Conservation (phyloP, 768 basidiomycete species). For the Termitomyces sp. region DNA sequence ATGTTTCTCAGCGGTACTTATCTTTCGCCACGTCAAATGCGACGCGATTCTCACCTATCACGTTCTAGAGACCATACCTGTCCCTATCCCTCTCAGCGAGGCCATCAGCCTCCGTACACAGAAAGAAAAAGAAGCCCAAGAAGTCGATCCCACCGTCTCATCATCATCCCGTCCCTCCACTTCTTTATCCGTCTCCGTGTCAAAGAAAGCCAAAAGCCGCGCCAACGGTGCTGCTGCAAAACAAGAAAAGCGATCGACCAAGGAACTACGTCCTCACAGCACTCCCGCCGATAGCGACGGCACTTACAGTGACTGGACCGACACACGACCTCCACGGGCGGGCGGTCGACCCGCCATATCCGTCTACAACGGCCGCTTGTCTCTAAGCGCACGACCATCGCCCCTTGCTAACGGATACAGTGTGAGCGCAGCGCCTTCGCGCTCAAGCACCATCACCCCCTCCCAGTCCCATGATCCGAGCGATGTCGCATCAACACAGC, state of each 20-base stretch:
- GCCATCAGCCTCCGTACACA: slow-evolving; percentile 55
- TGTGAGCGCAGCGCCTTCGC: slow-evolving; percentile 12
- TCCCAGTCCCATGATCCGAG: slow-evolving; percentile 16
- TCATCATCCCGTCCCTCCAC: slow-evolving; percentile 15
- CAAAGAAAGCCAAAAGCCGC: slow-evolving; percentile 24
- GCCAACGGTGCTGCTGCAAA: slow-evolving; percentile 22
- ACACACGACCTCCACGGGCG: slow-evolving; percentile 10
- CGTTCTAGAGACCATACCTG: slow-evolving; percentile 60
- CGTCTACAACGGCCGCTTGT: slow-evolving; percentile 15
- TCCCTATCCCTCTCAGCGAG: slow-evolving; percentile 52
- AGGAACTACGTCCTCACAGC: slow-evolving; percentile 3
- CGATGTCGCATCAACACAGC: slow-evolving; percentile 13
- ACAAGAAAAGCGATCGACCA: slow-evolving; percentile 9
- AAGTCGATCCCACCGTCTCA: slow-evolving; percentile 50
- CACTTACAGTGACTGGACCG: slow-evolving; percentile 14
- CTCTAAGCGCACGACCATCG: slow-evolving; percentile 18
- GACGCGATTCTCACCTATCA: background rate
- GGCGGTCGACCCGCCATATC: slow-evolving; percentile 13
- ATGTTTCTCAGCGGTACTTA: slow-evolving; percentile 64
- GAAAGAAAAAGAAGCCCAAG: slow-evolving; percentile 53
- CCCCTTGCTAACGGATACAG: slow-evolving; percentile 22
- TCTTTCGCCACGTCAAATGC: background rate
- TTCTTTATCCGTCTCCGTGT: slow-evolving; percentile 18
- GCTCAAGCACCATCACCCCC: slow-evolving; percentile 21
- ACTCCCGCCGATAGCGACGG: slow-evolving; percentile 3